These are phyloP conservation scores for Trichoderma sp. DNA, from an alignment of 2,329 filamentous ascomycete species.

Conservation along the genomic window DNA sequence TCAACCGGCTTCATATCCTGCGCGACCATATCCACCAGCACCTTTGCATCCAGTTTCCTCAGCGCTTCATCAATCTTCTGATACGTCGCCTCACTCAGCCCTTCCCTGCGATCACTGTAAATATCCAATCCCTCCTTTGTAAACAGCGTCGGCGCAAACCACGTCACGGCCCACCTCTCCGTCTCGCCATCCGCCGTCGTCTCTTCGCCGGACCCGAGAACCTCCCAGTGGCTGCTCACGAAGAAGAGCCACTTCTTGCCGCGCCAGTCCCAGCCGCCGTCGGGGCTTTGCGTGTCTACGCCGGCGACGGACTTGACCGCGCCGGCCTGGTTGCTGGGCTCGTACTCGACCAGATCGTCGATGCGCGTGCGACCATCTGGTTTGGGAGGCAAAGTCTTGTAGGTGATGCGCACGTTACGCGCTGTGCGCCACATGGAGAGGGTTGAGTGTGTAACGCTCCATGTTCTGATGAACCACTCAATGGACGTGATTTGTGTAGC, in stretches of 20 bases:
- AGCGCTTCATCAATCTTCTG: conserved; percentile 57
- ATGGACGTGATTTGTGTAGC: conserved; percentile 38
- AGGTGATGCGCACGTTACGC: conserved; percentile 79
- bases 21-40: conserved; percentile 54
- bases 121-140: conserved; percentile 81
- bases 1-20: conserved; percentile 54
- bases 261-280: conserved; percentile 69
- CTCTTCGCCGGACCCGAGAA: conserved; percentile 71
- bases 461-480: conserved; percentile 65
- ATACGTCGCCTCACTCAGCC: conserved; percentile 60
- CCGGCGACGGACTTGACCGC: conserved; percentile 64
- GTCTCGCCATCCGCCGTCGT: conserved; percentile 41
- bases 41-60: conserved; percentile 49
- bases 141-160: conserved; percentile 81
- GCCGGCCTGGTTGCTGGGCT: conserved; percentile 50
- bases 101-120: conserved; percentile 65
- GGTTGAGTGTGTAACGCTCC: conserved; percentile 75
- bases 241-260: conserved; percentile 75
- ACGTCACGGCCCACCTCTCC: conserved; percentile 77
- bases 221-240: conserved; percentile 76
- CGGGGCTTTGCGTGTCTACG: conserved; percentile 54
- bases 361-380: conserved; percentile 50
- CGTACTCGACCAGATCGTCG: conserved; percentile 74
- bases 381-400: conserved; percentile 55
- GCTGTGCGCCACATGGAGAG: conserved; percentile 79